Percentiles rank a stretch among this genome's conserved stretches.
These are phyloP conservation scores for Trichomonascaceae sp. DNA, from an alignment of 1,139 yeast species.

Conservation along the genomic window DNA sequence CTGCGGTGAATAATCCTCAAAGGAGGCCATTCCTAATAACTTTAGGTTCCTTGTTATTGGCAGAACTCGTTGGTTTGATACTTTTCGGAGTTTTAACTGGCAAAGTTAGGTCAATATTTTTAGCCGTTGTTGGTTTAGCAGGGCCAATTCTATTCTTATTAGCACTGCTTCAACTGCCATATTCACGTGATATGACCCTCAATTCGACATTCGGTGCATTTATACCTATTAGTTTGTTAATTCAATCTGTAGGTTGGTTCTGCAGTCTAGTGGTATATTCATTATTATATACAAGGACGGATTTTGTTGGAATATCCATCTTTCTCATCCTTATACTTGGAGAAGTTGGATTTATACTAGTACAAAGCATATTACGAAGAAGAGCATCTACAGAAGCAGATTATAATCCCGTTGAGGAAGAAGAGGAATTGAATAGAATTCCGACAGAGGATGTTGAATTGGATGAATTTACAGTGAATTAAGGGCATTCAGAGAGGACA, in stretches of 20 bases:
- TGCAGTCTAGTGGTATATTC: constrained; percentile 13
- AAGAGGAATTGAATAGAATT: neutral
- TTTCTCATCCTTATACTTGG: constrained; percentile 9
- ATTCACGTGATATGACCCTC: constrained; percentile 10
- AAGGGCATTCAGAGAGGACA: no score
- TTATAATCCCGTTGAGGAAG: constrained; percentile 3
- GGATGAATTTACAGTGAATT: neutral
- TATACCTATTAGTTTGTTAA: constrained; percentile 15
- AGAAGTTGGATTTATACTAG: constrained; percentile 10
- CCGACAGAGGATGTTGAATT: constrained; percentile 3
- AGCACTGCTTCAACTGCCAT: constrained; percentile 14
- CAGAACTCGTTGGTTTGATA: constrained; percentile 1
- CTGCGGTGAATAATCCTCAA: neutral
- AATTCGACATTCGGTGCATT: constrained; percentile 16
- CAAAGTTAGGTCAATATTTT: constrained; percentile 1
- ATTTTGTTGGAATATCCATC: constrained; percentile 13
- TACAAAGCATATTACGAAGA: constrained; percentile 8
- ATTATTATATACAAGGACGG: constrained; percentile 13
- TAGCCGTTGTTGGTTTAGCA: constrained; percentile 9
- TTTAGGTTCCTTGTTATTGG: neutral
- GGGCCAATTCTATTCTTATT: constrained; percentile 11
- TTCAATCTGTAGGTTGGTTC: constrained; percentile 14
- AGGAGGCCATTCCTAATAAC: constrained; percentile 1
- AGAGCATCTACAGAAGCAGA: constrained; percentile 6
- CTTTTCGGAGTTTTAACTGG: constrained; percentile 5